Percentiles rank a stretch among this genome's conserved stretches.
These are phyloP conservation scores for Erysimum cheiri DNA, from an alignment of 441 rosid genomes.

Conservation along the genomic window DNA sequence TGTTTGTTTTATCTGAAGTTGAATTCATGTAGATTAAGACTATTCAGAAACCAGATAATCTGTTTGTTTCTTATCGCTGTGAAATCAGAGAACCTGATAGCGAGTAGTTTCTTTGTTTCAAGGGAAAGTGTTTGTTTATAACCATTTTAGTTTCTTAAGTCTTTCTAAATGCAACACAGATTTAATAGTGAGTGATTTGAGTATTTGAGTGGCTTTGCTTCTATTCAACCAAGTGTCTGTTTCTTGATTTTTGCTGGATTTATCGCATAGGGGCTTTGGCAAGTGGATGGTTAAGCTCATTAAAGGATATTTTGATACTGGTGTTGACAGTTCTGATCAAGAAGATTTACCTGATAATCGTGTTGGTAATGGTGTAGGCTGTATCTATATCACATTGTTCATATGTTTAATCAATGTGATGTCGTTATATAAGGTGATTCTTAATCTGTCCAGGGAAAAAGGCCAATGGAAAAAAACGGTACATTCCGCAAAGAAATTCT, in stretches of 20 bases:
- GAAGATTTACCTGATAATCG: constrained; percentile 56
- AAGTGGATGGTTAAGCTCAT: constrained; percentile 79
- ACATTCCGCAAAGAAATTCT: constrained; percentile 81
- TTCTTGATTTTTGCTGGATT: constrained; percentile 8
- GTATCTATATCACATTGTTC: constrained; percentile 17
- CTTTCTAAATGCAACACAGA: background rate
- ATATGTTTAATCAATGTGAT: constrained; percentile 13
- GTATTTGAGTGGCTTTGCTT: constrained; percentile 16
- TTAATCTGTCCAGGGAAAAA: constrained; percentile 52
- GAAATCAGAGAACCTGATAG: background rate
- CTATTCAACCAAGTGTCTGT: constrained; percentile 18
- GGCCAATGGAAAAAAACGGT: constrained; percentile 57
- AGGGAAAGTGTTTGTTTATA: constrained; percentile 11
- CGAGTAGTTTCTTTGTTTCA: constrained; percentile 10
- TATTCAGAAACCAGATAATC: background rate
- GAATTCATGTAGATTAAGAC: background rate
- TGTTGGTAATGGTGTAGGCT: constrained; percentile 38
- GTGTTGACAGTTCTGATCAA: constrained; percentile 56
- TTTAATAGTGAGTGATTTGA: constrained; percentile 5
- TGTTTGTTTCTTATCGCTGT: background rate
- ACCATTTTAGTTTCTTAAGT: constrained; percentile 11
- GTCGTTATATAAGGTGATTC: constrained; percentile 1
- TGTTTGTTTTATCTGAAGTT: constrained; percentile 9
- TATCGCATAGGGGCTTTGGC: constrained; percentile 76
- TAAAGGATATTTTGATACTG: constrained; percentile 66